These are phyloP conservation scores for Fraxinus latifolia DNA, from an alignment of 305 asterid genomes.

Conservation along the genomic window DNA sequence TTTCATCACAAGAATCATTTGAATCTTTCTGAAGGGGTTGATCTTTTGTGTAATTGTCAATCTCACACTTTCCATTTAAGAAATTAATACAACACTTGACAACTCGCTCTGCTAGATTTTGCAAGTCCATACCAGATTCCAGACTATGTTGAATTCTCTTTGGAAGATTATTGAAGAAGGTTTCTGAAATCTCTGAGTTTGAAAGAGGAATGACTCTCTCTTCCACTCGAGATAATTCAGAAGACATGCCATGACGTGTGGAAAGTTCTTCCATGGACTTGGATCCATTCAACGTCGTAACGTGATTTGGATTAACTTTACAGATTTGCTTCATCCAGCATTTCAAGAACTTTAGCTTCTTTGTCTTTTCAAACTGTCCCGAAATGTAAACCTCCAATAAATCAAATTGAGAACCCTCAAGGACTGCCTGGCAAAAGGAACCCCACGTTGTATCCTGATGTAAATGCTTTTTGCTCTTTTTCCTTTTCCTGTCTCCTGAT, in stretches of 20 bases:
- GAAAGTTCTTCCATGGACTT: conserved; percentile 34
- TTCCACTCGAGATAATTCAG: conserved; percentile 42
- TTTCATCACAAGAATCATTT: conserved; percentile 35
- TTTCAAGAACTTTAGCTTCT: conserved; percentile 75
- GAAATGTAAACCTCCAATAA: conserved; percentile 57
- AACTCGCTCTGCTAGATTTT: conserved; percentile 66
- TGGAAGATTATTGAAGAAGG: conserved; percentile 52
- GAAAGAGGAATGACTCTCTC: conserved; percentile 41
- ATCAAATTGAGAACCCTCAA: conserved; percentile 59
- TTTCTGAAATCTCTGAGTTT: conserved; percentile 44
- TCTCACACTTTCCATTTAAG: conserved; percentile 39
- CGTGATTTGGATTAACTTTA: conserved; percentile 33
- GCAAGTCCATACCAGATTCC: conserved; percentile 78
- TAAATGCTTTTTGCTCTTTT: conserved; percentile 40
- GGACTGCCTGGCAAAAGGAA: conserved; percentile 67
- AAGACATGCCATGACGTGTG: conserved; percentile 31
- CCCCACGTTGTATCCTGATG: conserved; percentile 58
- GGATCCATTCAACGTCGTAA: conserved; percentile 26
- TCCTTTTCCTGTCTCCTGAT: conserved; percentile 44
- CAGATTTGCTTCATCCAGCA: conserved; percentile 86
- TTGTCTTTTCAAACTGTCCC: conserved; percentile 43
- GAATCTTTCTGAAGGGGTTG: conserved; percentile 29
- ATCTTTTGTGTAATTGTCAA: conserved; percentile 27
- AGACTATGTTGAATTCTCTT: conserved; percentile 59
- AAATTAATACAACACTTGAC: conserved; percentile 61